A percentile compares a stretch with the other conserved stretches of the same genome.
Evolutionary conservation across 2,329 filamentous ascomycete genomes (phyloP).

Genomic region (Sodiomyces alkalinus): DNA sequence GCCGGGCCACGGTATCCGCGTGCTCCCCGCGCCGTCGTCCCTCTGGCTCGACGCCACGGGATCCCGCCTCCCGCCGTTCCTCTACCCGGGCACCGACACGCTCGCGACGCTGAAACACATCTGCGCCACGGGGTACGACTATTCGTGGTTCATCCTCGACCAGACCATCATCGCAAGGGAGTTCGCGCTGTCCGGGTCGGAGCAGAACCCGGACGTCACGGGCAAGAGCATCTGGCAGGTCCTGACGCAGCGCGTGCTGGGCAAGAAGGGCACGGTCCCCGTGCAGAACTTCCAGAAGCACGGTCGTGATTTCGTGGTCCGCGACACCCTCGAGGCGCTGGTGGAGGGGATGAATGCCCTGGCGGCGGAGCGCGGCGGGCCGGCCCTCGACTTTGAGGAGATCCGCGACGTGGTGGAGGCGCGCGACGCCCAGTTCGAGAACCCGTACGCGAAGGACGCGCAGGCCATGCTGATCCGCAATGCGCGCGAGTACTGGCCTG

Average conservation of each 20-base stretch:
- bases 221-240: slow-evolving; percentile 39
- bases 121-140: slow-evolving; percentile 44
- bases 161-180: slow-evolving; percentile 44
- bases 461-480: slow-evolving; percentile 48
- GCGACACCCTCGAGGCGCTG: slow-evolving; percentile 38
- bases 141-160: slow-evolving; percentile 47
- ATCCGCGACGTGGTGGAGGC: slow-evolving; percentile 32
- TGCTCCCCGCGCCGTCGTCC: slow-evolving; percentile 44
- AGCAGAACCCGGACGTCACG: slow-evolving; percentile 45
- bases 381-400: slow-evolving; percentile 26
- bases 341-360: slow-evolving; percentile 45
- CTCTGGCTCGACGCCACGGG: slow-evolving; percentile 48
- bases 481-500: slow-evolving; percentile 38
- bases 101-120: slow-evolving; percentile 43
- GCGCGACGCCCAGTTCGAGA: slow-evolving; percentile 40
- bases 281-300: slow-evolving; percentile 45
- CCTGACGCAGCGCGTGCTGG: slow-evolving; percentile 32
- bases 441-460: slow-evolving; percentile 42
- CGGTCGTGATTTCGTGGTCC: slow-evolving; percentile 43
- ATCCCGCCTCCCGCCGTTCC: slow-evolving; percentile 37
- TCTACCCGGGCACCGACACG: slow-evolving; percentile 43
- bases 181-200: slow-evolving; percentile 46
- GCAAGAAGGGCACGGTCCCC: slow-evolving; percentile 32
- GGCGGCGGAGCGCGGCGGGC: slow-evolving; percentile 27
- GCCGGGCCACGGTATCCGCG: slow-evolving; percentile 44